These are phyloP conservation scores for Helianthus annuus DNA, from an alignment of 129 eudicot species.

Conservation along the genomic window HanXRQr2.0-SUNRISE NC_035443.2:23732085-23732584, in stretches of 20 bases:
- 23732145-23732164: constrained; percentile 90
- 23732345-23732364: no score
- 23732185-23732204: constrained; percentile 80
- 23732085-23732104: constrained; percentile 38
- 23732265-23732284: constrained; percentile 89
- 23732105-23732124: constrained; percentile 39
- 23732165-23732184: constrained; percentile 94
- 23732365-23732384: not conserved
- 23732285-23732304: no score
- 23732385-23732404: constrained; percentile 45
- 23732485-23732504: constrained; percentile 96
- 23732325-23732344: not conserved
- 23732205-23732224: constrained; percentile 66
- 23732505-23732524: constrained; percentile 95
- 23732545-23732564: constrained; percentile 79
- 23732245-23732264: constrained; percentile 96
- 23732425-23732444: constrained; percentile 92
- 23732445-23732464: constrained; percentile 93
- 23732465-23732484: constrained; percentile 82
- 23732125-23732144: constrained; percentile 73
- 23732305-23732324: no score
- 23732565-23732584: constrained; percentile 96
- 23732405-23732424: constrained; percentile 95
- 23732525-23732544: constrained; percentile 87
- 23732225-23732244: constrained; percentile 92